Conservation (phyloP, 1,139 yeast genomes). For the Scheffersomyces parashehatae region DNA sequence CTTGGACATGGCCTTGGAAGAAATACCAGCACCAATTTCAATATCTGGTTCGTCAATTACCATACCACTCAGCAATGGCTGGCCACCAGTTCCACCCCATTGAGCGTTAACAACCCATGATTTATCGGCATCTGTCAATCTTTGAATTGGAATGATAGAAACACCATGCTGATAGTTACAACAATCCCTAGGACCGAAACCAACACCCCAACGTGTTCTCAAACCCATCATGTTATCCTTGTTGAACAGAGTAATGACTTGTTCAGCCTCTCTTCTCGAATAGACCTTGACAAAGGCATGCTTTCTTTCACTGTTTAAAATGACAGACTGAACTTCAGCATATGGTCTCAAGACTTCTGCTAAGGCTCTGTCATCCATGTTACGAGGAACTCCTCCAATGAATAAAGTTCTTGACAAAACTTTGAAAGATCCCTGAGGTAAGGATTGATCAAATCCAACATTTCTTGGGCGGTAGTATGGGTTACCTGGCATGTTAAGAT, state of each 20-base stretch:
- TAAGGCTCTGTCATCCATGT: conserved; percentile 75
- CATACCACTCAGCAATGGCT: conserved; percentile 76
- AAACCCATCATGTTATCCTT: conserved; percentile 53
- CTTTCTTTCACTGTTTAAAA: conserved; percentile 81
- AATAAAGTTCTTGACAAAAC: conserved; percentile 88
- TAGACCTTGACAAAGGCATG: conserved; percentile 97
- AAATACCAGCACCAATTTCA: conserved; percentile 91
- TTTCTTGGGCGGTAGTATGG: conserved; percentile 74
- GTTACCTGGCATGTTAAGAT: conserved; percentile 65
- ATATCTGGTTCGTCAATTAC: conserved; percentile 97
- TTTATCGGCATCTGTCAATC: conserved; percentile 91
- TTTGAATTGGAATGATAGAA: conserved; percentile 79
- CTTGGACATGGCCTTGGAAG: conserved; percentile 87
- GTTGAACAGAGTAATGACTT: conserved; percentile 59
- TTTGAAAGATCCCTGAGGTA: conserved; percentile 80
- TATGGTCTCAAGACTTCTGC: conserved; percentile 73
- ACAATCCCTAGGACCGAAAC: conserved; percentile 98
- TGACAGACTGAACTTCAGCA: conserved; percentile 93
- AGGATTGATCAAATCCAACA: conserved; percentile 64
- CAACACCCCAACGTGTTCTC: conserved; percentile 98
- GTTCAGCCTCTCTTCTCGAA: conserved; percentile 91
- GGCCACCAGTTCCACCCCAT: conserved; percentile 98
- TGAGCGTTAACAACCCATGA: conserved; percentile 89
- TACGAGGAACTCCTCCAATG: conserved; percentile 88
- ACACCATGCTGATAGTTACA: conserved; percentile 92